Base-by-base conservation (phyloP, 768 basidiomycete genomes). In the Boletellus sp. region DNA sequence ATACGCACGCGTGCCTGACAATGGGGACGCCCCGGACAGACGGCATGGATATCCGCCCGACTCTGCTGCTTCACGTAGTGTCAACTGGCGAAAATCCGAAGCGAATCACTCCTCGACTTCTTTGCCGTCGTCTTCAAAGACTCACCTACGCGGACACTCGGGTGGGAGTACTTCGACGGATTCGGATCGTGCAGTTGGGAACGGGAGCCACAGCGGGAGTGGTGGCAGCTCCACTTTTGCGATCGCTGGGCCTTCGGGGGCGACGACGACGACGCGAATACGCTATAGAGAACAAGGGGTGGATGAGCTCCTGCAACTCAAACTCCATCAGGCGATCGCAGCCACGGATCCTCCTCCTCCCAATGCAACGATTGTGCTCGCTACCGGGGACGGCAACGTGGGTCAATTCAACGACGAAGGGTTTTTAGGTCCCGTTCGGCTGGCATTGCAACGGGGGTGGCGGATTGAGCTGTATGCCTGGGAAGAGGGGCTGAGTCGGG, bases 321-420 rank as follows among this genome's bases (percentile, higher is more conserved):
- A 98, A 65, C 75, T 97, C 26, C 85, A 94, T 56, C 92, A 94
- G 64, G 85, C 86, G 11, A 74, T 97, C 45, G 83, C 86, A 10
- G 81, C 79, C 38, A 76, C 79, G 7, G 87, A 90, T 53, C 74
- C 77, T 1, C 83, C 80, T 2, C 83, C 83, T 0, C 60, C 71
- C 11, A 79, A 81, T 3, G 79, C 84, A 12, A 92, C 90, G 17
- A 88, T 96, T 58, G 86, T 96, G 39, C 79, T 97, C 37, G 94
- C 91, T 1, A 96, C 94, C 0, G 94, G 94, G 5, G 94, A 98
- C 66, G 93, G 92, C 20, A 90, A 91, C 60, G 85, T 87, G 10
- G 88, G 90, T 6, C 88, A 95, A 64, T 96, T 95, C 65, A 94
- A 84, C 66, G 88, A 91, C 52, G 88, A 93, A 60, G 94, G 94